Conservation (phyloP, 306 rosid species). For the Arachis hypogaea region DNA sequence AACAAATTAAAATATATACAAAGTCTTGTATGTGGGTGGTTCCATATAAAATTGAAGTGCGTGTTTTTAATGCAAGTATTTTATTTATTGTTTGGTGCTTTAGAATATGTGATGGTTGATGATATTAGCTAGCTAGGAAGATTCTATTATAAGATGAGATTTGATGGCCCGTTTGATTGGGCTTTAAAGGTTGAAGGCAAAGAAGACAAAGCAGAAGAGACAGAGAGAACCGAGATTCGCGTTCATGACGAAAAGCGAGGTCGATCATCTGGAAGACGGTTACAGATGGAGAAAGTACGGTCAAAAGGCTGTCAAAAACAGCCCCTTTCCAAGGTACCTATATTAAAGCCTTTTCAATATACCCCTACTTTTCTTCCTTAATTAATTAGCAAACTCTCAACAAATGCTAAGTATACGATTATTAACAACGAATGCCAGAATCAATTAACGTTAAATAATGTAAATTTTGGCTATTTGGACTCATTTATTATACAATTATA, state of each 20-base stretch:
- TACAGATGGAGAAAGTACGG: constrained; percentile 99
- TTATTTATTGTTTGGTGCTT: not conserved
- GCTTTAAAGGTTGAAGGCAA: constrained; percentile 62
- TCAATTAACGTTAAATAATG: no score
- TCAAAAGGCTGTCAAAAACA: constrained; percentile 93
- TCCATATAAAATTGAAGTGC: constrained; percentile 26
- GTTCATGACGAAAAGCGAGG: constrained; percentile 98
- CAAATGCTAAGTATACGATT: no score
- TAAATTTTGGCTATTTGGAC: no score
- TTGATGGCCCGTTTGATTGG: constrained; percentile 33
- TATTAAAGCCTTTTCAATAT: not conserved
- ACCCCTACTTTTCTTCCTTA: constrained; percentile 2
- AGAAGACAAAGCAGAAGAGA: constrained; percentile 78
- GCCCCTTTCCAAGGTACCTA: constrained; percentile 85
- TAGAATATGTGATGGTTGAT: not conserved
- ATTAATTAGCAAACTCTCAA: not conserved
- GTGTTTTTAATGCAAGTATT: constrained; percentile 22
- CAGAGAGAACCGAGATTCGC: constrained; percentile 84
- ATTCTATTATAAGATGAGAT: constrained; percentile 17
- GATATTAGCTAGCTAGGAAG: not conserved
- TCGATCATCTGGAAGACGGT: constrained; percentile 98
- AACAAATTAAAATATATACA: no score
- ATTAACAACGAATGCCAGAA: no score
- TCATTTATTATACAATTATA: no score
- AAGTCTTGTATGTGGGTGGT: not conserved